phyloP scores from a whole-genome alignment of 345 rosid genomes.

The Brassica juncea region DNA sequence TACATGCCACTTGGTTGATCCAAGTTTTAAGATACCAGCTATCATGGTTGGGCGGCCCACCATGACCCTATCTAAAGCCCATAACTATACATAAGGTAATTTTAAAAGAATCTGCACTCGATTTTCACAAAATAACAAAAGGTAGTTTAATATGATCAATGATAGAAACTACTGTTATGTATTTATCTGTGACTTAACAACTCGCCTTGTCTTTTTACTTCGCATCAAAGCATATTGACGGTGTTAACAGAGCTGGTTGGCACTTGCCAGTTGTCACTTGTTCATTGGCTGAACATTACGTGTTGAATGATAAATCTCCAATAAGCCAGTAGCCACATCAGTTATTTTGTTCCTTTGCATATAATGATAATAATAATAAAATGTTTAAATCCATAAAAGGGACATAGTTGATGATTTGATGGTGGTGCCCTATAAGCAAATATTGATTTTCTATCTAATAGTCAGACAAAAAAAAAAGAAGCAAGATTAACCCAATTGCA shows the following conservation, averaged over 20 bases:
- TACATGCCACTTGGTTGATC: conserved; percentile 14
- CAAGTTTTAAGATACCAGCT: not conserved
- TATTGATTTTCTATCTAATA: not conserved
- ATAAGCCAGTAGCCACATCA: conserved; percentile 22
- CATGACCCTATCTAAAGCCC: conserved; percentile 14
- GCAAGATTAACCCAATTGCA: not conserved
- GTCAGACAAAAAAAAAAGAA: not conserved
- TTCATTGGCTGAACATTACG: conserved; percentile 8
- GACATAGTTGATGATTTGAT: not conserved
- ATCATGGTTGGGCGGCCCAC: conserved; percentile 13
- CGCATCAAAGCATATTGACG: not conserved
- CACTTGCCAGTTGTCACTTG: not conserved
- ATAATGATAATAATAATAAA: not conserved
- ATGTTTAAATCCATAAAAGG: not conserved
- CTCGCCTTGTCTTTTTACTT: conserved; percentile 5
- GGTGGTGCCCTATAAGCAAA: not conserved
- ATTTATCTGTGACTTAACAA: not conserved
- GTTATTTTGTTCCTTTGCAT: not conserved
- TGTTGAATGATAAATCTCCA: not conserved
- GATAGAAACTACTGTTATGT: not conserved
- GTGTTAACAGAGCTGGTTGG: not conserved
- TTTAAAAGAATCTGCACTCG: not conserved
- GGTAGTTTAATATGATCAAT: not conserved
- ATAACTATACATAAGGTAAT: not conserved
- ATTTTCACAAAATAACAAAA: not conserved